Evolutionary conservation across 108 stramenopile species (phyloP).

Genomic region (Cyclotella atomus): DNA sequence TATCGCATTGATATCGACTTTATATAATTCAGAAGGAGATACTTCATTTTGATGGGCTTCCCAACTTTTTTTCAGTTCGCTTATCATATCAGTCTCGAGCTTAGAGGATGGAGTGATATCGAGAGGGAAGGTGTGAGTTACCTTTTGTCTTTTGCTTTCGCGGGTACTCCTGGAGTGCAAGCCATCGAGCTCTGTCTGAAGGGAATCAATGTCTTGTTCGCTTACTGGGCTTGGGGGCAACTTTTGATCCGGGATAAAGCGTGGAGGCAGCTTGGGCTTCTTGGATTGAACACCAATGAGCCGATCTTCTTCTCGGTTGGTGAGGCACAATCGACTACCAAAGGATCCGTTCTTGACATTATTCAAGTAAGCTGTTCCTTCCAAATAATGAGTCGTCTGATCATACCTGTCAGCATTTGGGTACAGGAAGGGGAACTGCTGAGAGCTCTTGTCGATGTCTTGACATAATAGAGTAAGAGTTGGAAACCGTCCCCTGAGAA

Average conservation of each 20-base stretch:
- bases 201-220: background rate
- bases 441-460: constrained; percentile 15
- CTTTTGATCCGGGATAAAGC: constrained; percentile 12
- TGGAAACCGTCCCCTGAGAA: constrained; percentile 14
- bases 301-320: constrained; percentile 17
- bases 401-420: background rate
- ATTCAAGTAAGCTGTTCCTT: constrained; percentile 28
- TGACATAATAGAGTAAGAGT: constrained; percentile 27
- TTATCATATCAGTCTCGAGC: constrained; percentile 31
- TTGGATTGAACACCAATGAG: constrained; percentile 17
- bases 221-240: background rate
- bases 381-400: constrained; percentile 2
- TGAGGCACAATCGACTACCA: constrained; percentile 22
- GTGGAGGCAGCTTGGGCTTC: constrained; percentile 6
- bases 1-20: too few species aligned
- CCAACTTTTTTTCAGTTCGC: constrained; percentile 35
- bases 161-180: background rate
- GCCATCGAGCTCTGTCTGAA: constrained; percentile 8
- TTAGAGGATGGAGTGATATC: background rate
- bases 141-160: background rate
- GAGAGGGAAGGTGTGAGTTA: constrained; percentile 9
- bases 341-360: constrained; percentile 5
- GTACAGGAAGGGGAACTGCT: constrained; percentile 25
- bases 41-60: constrained; percentile 14
- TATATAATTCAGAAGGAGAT: background rate